These are phyloP conservation scores for Camellia granthamiana DNA, from an alignment of 148 eudicot species.

Conservation along the genomic window DNA sequence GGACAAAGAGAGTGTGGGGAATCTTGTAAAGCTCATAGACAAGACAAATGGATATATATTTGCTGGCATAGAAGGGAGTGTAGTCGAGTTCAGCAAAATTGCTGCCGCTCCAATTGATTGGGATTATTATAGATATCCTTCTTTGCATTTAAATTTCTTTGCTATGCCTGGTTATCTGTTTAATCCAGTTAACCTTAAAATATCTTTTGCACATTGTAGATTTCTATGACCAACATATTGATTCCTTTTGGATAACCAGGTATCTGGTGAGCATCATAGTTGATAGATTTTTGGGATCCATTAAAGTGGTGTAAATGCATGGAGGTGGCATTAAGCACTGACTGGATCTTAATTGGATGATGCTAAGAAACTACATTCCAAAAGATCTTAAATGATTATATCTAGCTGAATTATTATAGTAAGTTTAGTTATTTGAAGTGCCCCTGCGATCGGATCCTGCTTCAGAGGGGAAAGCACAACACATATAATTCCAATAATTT, in stretches of 20 bases:
- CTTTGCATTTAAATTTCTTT: not conserved
- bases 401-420: not conserved
- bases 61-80: constrained; percentile 77
- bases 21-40: constrained; percentile 82
- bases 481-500: not conserved
- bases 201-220: not conserved
- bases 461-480: not conserved
- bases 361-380: not conserved
- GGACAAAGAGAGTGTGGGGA: constrained; percentile 96
- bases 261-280: not conserved
- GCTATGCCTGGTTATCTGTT: not conserved
- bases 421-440: not conserved
- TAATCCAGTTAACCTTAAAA: not conserved
- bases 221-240: not conserved
- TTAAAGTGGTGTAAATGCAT: not conserved
- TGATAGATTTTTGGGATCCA: not conserved
- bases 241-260: not conserved
- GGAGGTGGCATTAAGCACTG: not conserved
- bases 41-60: constrained; percentile 87
- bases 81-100: constrained; percentile 84
- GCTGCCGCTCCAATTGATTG: constrained; percentile 81
- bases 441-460: not conserved
- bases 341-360: constrained; percentile 1
- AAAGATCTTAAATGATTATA: constrained; percentile 2
- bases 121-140: constrained; percentile 99